Conservation (phyloP, 192 early-diverging fungal species). For the Geranomyces michiganensis region DNA sequence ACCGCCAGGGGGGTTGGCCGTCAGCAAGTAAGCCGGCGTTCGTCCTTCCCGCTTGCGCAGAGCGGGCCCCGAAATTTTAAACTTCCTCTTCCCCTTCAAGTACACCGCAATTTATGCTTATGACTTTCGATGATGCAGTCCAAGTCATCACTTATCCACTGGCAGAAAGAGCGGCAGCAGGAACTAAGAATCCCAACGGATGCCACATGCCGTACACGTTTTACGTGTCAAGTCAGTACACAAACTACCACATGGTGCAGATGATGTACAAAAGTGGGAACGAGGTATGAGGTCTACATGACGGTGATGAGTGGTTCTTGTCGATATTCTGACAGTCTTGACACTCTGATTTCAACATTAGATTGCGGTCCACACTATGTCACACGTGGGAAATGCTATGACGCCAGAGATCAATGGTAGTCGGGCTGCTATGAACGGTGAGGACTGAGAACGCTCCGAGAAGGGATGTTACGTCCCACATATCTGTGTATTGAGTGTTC, state of each 20-base stretch:
- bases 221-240: conserved; percentile 26
- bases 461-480: too few relatives aligned
- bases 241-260: conserved; percentile 24
- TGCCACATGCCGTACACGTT: conserved; percentile 14
- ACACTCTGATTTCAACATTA: too few relatives aligned
- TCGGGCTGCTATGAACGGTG: conserved; percentile 43
- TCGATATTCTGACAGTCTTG: too few relatives aligned
- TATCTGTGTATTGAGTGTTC: too few relatives aligned
- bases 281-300: conserved; percentile 1
- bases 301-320: too few relatives aligned
- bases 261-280: conserved; percentile 7
- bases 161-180: not conserved
- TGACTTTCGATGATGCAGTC: conserved; percentile 26
- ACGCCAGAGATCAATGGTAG: conserved; percentile 47
- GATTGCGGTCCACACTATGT: conserved; percentile 32
- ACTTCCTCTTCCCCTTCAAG: not conserved
- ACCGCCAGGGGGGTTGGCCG: conserved; percentile 8
- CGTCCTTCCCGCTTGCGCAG: too few relatives aligned
- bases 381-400: conserved; percentile 18
- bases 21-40: conserved; percentile 9
- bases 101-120: conserved; percentile 24
- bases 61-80: too few relatives aligned
- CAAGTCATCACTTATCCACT: not conserved
- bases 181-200: conserved; percentile 22
- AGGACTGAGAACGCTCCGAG: too few relatives aligned